These are phyloP conservation scores for Fusarium illudens DNA, from an alignment of 2,329 filamentous ascomycete genomes.

Conservation along the genomic window DNA sequence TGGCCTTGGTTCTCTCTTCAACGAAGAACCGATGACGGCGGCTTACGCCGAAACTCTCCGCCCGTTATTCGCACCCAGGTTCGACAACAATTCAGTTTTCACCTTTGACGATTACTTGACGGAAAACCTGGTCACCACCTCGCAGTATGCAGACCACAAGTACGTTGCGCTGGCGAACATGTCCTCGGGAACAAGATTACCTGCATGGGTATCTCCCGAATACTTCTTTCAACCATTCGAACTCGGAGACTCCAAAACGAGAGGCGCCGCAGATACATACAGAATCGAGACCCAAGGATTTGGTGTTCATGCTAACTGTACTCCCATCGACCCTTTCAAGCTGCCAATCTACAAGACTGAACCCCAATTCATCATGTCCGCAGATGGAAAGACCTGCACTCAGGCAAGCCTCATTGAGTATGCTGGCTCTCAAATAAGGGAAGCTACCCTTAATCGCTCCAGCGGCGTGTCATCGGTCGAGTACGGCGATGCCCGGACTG, in stretches of 20 bases:
- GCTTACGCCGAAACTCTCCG: conserved; percentile 15
- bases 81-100: conserved; percentile 35
- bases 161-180: conserved; percentile 57
- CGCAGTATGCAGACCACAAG: conserved; percentile 36
- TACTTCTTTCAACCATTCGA: conserved; percentile 59
- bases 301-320: conserved; percentile 39
- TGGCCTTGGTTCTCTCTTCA: conserved; percentile 60
- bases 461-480: conserved; percentile 4
- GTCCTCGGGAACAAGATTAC: conserved; percentile 52
- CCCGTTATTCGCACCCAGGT: conserved; percentile 13
- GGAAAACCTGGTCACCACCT: neutral
- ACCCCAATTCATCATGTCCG: no score
- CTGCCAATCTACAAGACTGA: neutral
- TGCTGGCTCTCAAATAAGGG: neutral
- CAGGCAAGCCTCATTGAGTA: neutral
- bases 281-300: conserved; percentile 41
- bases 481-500: neutral
- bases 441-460: neutral
- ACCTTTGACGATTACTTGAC: neutral
- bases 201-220: conserved; percentile 57
- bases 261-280: neutral
- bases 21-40: conserved; percentile 42
- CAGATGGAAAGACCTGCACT: neutral
- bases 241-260: neutral
- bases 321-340: neutral